Conservation (phyloP, 768 basidiomycete species). For the Heimioporus sp. region DNA sequence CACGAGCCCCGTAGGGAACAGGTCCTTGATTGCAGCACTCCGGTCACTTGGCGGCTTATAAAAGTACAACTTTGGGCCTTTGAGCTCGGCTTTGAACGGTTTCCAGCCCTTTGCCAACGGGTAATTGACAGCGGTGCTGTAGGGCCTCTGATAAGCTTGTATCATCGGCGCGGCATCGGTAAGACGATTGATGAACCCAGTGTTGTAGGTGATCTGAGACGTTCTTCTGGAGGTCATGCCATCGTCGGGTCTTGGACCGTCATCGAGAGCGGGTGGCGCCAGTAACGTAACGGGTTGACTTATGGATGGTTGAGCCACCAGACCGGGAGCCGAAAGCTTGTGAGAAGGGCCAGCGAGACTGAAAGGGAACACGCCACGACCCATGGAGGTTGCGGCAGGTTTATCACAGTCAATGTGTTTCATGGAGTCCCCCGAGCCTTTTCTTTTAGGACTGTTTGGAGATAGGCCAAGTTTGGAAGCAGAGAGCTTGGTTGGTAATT, state of each 20-base stretch:
- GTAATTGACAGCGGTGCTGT: constrained; percentile 33
- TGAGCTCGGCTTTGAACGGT: constrained; percentile 78
- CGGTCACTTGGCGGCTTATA: constrained; percentile 81
- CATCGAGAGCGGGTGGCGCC: constrained; percentile 49
- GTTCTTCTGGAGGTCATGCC: constrained; percentile 49
- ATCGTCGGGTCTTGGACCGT: constrained; percentile 35
- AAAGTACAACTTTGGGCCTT: constrained; percentile 83
- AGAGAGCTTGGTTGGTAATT: constrained; percentile 66
- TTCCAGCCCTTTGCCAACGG: constrained; percentile 76
- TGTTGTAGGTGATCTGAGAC: constrained; percentile 76
- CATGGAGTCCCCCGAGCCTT: constrained; percentile 41
- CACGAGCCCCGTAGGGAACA: constrained; percentile 70
- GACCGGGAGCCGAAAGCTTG: constrained; percentile 24
- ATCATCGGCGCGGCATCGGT: constrained; percentile 46
- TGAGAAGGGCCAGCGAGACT: constrained; percentile 25
- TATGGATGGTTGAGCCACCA: constrained; percentile 10
- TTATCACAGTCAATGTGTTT: constrained; percentile 33
- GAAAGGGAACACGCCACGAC: constrained; percentile 32
- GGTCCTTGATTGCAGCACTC: constrained; percentile 58
- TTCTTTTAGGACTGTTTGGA: constrained; percentile 56
- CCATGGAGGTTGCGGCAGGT: constrained; percentile 1
- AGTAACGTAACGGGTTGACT: constrained; percentile 39
- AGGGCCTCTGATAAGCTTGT: constrained; percentile 27
- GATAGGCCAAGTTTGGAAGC: constrained; percentile 45
- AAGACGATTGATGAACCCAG: constrained; percentile 75